A percentile compares a stretch with the other conserved stretches of the same genome.
phyloP scores from a whole-genome alignment of 805 yeast genomes.

The Dipodascus geniculatus region DNA sequence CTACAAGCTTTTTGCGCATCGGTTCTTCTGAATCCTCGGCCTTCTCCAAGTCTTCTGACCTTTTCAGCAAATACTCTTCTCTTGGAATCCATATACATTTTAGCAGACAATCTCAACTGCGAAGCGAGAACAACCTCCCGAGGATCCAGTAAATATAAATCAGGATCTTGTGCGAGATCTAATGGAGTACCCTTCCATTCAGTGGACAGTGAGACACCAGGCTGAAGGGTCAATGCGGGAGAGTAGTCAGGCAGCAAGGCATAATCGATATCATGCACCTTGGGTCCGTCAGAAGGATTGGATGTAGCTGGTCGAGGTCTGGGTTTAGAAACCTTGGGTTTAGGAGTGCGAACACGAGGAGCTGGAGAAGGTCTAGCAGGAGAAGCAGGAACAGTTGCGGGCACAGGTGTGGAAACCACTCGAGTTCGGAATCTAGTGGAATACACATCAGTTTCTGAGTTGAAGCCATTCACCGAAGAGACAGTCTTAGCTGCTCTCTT shows the following conservation, averaged over 20 bases:
- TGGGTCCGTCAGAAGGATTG: constrained; percentile 12
- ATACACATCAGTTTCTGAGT: background rate
- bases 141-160: constrained; percentile 66
- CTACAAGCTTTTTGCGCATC: constrained; percentile 98
- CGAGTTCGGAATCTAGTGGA: background rate
- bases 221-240: constrained; percentile 64
- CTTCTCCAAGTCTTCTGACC: constrained; percentile 57
- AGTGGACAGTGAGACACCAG: constrained; percentile 61
- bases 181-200: constrained; percentile 99
- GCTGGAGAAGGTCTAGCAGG: background rate
- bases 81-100: constrained; percentile 64
- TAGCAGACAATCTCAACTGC: constrained; percentile 78
- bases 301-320: constrained; percentile 37
- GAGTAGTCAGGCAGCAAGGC: constrained; percentile 59
- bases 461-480: background rate
- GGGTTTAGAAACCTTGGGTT: constrained; percentile 33
- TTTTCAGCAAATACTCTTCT: constrained; percentile 83
- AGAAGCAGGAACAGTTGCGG: background rate
- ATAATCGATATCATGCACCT: constrained; percentile 29
- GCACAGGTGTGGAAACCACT: background rate
- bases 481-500: background rate
- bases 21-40: constrained; percentile 82
- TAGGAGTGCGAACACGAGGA: constrained; percentile 9
- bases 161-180: constrained; percentile 75
- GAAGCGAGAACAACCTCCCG: constrained; percentile 84